Conservation (phyloP, 2,329 filamentous ascomycete species). For the Niveomyces coronatus region DNA sequence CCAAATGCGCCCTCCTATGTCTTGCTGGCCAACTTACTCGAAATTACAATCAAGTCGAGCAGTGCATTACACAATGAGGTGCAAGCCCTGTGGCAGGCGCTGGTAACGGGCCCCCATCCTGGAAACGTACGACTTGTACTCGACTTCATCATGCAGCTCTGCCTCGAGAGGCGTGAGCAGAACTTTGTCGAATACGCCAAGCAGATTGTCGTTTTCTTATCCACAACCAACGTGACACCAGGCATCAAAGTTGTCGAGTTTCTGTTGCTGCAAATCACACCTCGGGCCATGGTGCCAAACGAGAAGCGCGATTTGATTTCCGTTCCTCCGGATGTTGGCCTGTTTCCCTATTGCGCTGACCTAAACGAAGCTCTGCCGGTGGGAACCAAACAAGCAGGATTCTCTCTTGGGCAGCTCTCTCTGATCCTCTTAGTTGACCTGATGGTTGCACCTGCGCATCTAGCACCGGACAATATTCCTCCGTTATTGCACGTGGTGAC, state of each 20-base stretch:
- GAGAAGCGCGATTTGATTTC: slow-evolving; percentile 63
- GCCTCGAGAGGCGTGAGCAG: slow-evolving; percentile 86
- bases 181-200: slow-evolving; percentile 98
- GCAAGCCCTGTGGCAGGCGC: slow-evolving; percentile 91
- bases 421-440: slow-evolving; percentile 90
- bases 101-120: slow-evolving; percentile 83
- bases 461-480: slow-evolving; percentile 70
- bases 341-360: slow-evolving; percentile 84
- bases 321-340: slow-evolving; percentile 60
- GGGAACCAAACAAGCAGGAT: slow-evolving; percentile 83
- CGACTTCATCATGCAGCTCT: slow-evolving; percentile 92
- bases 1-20: slow-evolving; percentile 91
- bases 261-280: slow-evolving; percentile 78
- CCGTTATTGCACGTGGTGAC: slow-evolving; percentile 83
- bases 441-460: slow-evolving; percentile 82
- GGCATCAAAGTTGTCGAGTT: slow-evolving; percentile 93
- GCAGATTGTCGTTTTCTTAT: slow-evolving; percentile 93
- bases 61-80: slow-evolving; percentile 89
- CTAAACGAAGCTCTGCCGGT: slow-evolving; percentile 68
- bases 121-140: slow-evolving; percentile 91
- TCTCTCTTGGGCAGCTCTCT: slow-evolving; percentile 86
- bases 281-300: slow-evolving; percentile 93
- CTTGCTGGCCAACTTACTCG: slow-evolving; percentile 84
- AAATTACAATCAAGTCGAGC: slow-evolving; percentile 90
- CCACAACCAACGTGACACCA: slow-evolving; percentile 61